A percentile compares a stretch with the other conserved stretches of the same genome.
Conservation (phyloP, 2,329 filamentous ascomycete species). For the Penicillium thymicola region DNA sequence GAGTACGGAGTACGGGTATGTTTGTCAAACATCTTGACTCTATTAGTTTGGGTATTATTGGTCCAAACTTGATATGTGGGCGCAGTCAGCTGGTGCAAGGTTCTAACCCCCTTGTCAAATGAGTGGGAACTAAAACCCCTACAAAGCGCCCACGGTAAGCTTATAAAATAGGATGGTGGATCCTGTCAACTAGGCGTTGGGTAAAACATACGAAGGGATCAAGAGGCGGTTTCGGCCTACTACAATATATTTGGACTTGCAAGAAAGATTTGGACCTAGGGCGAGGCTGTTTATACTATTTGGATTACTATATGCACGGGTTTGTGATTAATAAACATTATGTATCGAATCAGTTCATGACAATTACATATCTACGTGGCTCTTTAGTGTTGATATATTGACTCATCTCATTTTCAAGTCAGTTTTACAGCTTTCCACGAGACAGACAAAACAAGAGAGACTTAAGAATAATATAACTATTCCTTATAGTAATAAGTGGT, state of each 20-base stretch:
- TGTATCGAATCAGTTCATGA: neutral
- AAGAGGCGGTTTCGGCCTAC: neutral
- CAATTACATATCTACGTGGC: neutral
- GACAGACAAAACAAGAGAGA: neutral
- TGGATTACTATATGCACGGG: neutral
- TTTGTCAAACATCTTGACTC: neutral
- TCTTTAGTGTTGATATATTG: neutral
- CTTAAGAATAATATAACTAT: neutral
- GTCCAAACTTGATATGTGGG: neutral
- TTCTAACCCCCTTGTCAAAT: neutral
- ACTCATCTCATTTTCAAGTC: neutral
- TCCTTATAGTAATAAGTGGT: neutral
- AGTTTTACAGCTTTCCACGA: neutral
- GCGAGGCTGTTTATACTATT: neutral
- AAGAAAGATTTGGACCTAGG: neutral
- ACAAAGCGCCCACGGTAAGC: neutral
- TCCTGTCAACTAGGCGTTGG: neutral
- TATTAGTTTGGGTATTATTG: neutral
- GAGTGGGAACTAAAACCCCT: neutral
- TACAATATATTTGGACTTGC: neutral
- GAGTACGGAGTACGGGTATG: neutral
- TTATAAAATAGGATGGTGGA: neutral
- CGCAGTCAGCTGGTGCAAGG: slow-evolving; percentile 5
- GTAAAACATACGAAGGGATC: neutral
- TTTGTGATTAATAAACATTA: neutral